These are phyloP conservation scores for Lipomyces chichibuensis DNA, from an alignment of 805 yeast species.

Conservation along the genomic window DNA sequence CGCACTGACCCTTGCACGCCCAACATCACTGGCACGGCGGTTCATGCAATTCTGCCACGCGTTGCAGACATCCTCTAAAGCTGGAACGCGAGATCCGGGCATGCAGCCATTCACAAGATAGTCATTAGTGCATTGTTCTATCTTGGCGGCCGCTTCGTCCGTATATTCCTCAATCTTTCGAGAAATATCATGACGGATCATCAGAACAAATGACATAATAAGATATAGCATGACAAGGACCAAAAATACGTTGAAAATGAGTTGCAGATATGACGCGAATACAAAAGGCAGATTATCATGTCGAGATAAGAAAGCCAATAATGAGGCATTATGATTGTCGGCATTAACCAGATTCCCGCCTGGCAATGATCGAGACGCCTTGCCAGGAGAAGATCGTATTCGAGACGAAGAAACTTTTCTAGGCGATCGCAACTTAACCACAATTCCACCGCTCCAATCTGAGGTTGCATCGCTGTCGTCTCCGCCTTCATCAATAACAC, in stretches of 20 bases:
- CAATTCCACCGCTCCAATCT: conserved; percentile 24
- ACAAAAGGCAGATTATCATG: conserved; percentile 53
- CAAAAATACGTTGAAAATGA: conserved; percentile 59
- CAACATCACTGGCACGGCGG: conserved; percentile 67
- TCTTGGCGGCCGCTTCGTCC: conserved; percentile 62
- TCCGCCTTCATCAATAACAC: conserved; percentile 11
- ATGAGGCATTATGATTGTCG: conserved; percentile 6
- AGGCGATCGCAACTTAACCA: conserved; percentile 29
- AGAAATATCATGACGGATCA: conserved; percentile 70
- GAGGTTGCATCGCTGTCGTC: conserved; percentile 23
- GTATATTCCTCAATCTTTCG: conserved; percentile 67
- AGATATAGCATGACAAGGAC: conserved; percentile 57
- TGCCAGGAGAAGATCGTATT: conserved; percentile 38
- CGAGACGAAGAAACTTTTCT: conserved; percentile 18
- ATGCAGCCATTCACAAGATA: conserved; percentile 72
- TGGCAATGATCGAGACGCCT: conserved; percentile 6
- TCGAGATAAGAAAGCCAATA: conserved; percentile 23
- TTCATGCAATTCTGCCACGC: conserved; percentile 84
- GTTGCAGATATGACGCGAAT: conserved; percentile 64
- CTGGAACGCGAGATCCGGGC: conserved; percentile 69
- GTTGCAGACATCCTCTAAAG: conserved; percentile 67
- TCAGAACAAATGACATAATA: conserved; percentile 54
- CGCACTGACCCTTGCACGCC: conserved; percentile 73
- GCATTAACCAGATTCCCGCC: not conserved
- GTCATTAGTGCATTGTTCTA: conserved; percentile 68